Evolutionary conservation across 176 grass and related monocot genomes (phyloP).

Genomic region (Lolium perenne): DNA sequence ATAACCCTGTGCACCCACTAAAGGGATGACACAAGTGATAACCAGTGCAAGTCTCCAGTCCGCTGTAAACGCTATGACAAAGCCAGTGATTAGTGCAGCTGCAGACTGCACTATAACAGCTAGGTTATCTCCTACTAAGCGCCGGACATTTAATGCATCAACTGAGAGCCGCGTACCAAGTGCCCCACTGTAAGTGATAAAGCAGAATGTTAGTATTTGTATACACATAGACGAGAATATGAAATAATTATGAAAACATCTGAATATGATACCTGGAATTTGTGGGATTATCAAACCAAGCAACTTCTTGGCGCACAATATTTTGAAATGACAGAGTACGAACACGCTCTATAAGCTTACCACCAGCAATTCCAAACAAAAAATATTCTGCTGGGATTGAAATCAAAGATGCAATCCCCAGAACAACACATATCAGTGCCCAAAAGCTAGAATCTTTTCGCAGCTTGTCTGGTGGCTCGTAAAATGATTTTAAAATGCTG

Average conservation of each 20-base stretch:
- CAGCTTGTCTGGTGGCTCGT: constrained; percentile 56
- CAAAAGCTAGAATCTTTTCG: constrained; percentile 72
- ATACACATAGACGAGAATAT: background rate
- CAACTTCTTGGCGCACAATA: constrained; percentile 71
- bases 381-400: constrained; percentile 57
- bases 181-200: constrained; percentile 61
- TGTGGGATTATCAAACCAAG: constrained; percentile 78
- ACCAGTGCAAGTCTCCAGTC: constrained; percentile 80
- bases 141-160: constrained; percentile 76
- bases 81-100: constrained; percentile 61
- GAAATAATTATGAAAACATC: background rate
- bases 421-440: constrained; percentile 57
- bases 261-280: constrained; percentile 73
- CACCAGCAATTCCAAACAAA: constrained; percentile 84
- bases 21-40: constrained; percentile 70
- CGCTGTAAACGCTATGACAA: constrained; percentile 68
- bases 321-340: constrained; percentile 64
- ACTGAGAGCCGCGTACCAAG: constrained; percentile 86
- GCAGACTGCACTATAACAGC: constrained; percentile 69
- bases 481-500: constrained; percentile 65
- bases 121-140: constrained; percentile 78
- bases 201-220: background rate
- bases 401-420: constrained; percentile 52
- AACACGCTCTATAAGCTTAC: constrained; percentile 72
- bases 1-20: constrained; percentile 61